Base-by-base conservation (phyloP, 306 rosid genomes). In the Dalbergia cultrata region DNA sequence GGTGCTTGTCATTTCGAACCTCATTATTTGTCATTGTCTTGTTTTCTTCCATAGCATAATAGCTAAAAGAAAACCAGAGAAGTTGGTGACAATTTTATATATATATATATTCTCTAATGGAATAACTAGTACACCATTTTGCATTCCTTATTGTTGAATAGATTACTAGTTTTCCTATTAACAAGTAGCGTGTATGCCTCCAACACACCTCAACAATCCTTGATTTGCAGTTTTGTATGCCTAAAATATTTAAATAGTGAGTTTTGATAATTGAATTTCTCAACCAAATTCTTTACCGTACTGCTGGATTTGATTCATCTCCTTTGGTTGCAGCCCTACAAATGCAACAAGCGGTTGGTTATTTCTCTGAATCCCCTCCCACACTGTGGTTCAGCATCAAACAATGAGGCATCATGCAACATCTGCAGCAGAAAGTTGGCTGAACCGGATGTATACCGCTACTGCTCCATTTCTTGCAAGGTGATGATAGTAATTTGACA, bases 391-490 rank as follows among this genome's bases (percentile, higher is more conserved):
- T 11, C 67, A 6, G 60, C 61, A 19, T 49, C 16, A 67, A 73
- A 65, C 31, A 45, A 1, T 58, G 84, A 45, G 41, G 58, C 41
- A 31, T 57, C 82, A 26, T 89, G 89, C 79, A 70, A 72, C 45
- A 76, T 10, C 18, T 85, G 91, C 65, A 58, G 11, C 4, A 79
- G 88, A 56, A 85, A 69, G 82, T 33, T 85, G 84, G 58, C 16
- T 75, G 74, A 83, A 14, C 88, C 90, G 17, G 56, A 65, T 8
- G 13, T 35, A 70, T 75, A 79, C 66, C 70, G 70, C 34, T 85
- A 87, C 22, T 89, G 90, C 77, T 74, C 86, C 50, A 70, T 89
- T 74, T 54, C 80, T 52, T 89, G 92, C 86, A 89, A 86, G 90
- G 90, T 80, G 35, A n/a, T 60, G 31, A 66, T 22, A 21, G 3